Conservation (phyloP, 441 rosid genomes). For the Erodium texanum region DNA sequence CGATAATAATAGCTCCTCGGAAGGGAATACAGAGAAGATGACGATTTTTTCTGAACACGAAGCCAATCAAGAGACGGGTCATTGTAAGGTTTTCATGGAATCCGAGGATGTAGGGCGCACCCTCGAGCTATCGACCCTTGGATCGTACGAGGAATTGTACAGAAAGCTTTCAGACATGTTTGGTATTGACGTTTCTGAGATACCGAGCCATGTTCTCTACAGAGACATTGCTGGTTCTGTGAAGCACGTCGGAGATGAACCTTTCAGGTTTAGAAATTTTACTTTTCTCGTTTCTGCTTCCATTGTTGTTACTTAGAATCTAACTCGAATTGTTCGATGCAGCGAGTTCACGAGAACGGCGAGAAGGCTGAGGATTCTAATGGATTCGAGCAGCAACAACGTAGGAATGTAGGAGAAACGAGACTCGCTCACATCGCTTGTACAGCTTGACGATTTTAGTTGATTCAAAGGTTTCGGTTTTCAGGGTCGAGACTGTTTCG, state of each 20-base stretch:
- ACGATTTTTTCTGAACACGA: slow-evolving; percentile 13
- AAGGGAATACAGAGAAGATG: slow-evolving; percentile 21
- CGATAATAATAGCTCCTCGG: slow-evolving; percentile 36
- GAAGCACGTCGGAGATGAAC: slow-evolving; percentile 65
- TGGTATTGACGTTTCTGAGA: slow-evolving; percentile 50
- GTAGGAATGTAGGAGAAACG: slow-evolving; percentile 47
- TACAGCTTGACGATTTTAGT: not conserved
- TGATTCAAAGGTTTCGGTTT: too few relatives aligned
- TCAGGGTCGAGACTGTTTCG: too few relatives aligned
- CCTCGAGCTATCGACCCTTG: slow-evolving; percentile 61
- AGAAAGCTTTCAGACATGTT: slow-evolving; percentile 61
- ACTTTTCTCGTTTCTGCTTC: not conserved
- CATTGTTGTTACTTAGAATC: not conserved
- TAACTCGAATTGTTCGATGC: slow-evolving; percentile 4
- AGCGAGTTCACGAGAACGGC: slow-evolving; percentile 64
- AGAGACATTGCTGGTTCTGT: slow-evolving; percentile 49
- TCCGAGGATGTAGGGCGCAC: slow-evolving; percentile 83
- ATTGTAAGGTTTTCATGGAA: slow-evolving; percentile 88
- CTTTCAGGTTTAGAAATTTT: slow-evolving; percentile 54
- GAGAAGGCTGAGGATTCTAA: slow-evolving; percentile 58
- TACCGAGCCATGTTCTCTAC: slow-evolving; percentile 54
- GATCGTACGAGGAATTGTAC: slow-evolving; percentile 71
- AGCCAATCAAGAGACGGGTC: slow-evolving; percentile 47
- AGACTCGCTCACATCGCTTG: not conserved
- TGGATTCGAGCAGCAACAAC: slow-evolving; percentile 39